Evolutionary conservation across 768 basidiomycete species (phyloP).

Genomic region (Boletus reticulatus): DNA sequence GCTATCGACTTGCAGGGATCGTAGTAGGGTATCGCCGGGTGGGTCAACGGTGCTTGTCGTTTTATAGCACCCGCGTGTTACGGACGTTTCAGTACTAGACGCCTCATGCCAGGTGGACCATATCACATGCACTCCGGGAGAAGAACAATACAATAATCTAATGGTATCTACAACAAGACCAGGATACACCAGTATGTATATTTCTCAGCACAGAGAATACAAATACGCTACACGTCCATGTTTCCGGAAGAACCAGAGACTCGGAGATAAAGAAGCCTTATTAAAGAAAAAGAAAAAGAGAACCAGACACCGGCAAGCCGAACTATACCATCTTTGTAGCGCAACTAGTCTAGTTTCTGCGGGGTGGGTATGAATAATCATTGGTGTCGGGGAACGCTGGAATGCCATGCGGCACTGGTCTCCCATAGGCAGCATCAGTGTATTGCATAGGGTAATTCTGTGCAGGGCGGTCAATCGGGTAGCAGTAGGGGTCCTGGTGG

Average conservation of each 20-base stretch:
- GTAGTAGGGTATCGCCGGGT: not conserved
- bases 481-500: conserved; percentile 14
- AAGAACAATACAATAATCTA: not conserved
- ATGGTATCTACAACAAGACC: conserved; percentile 10
- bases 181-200: conserved; percentile 9
- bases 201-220: not conserved
- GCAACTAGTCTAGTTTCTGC: conserved; percentile 6
- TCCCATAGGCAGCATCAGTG: conserved; percentile 4
- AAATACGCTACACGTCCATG: conserved; percentile 11
- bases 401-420: conserved; percentile 11
- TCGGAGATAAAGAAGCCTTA: not conserved
- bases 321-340: not conserved
- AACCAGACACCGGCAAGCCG: conserved; percentile 4
- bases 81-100: too few relatives aligned
- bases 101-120: too few relatives aligned
- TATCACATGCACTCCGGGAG: too few relatives aligned
- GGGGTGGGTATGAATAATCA: conserved; percentile 10
- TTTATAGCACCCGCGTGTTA: too few relatives aligned
- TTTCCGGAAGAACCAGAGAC: conserved; percentile 13
- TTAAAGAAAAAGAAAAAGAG: not conserved
- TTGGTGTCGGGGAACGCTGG: conserved; percentile 11
- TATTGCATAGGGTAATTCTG: conserved; percentile 12
- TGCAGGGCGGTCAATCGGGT: conserved; percentile 10
- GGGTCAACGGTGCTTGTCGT: not conserved
- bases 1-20: not conserved